Conservation (phyloP, 2,329 filamentous ascomycete genomes). For the Aspergillus fumigatiaffinis region DNA sequence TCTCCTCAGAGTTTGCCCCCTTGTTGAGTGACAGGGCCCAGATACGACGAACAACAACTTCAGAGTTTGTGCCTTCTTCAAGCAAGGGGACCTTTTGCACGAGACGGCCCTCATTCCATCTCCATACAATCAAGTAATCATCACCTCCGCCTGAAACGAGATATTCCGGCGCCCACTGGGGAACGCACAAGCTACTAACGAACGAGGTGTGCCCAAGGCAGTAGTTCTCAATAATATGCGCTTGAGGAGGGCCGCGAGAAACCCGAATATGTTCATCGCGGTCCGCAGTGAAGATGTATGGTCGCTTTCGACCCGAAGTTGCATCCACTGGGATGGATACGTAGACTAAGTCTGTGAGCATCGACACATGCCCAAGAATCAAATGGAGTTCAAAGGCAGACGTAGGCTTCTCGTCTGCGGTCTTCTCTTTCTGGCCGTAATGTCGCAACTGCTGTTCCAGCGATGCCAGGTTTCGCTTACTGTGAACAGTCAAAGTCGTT, state of each 20-base stretch:
- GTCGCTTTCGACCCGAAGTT: conserved; percentile 45
- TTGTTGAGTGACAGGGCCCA: conserved; percentile 35
- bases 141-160: conserved; percentile 88
- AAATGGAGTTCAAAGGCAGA: conserved; percentile 69
- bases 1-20: conserved; percentile 5
- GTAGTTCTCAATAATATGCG: conserved; percentile 83
- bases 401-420: conserved; percentile 45
- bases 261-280: conserved; percentile 83
- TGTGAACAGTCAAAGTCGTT: conserved; percentile 58
- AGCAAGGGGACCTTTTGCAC: conserved; percentile 30
- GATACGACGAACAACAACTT: conserved; percentile 50
- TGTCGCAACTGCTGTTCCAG: conserved; percentile 54
- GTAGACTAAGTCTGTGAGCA: conserved; percentile 73
- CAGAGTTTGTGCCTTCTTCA: conserved; percentile 16
- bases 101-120: conserved; percentile 58
- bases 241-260: conserved; percentile 74
- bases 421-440: conserved; percentile 38
- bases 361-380: conserved; percentile 88
- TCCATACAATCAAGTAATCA: conserved; percentile 72
- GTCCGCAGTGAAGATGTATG: conserved; percentile 64
- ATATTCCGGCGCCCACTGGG: conserved; percentile 51
- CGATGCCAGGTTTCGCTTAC: conserved; percentile 55
- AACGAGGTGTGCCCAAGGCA: conserved; percentile 88
- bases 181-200: conserved; percentile 70
- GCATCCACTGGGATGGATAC: conserved; percentile 43